Evolutionary conservation across 169 alveolate species (phyloP).

Genomic region (Ichthyophthirius multifiliis): DNA sequence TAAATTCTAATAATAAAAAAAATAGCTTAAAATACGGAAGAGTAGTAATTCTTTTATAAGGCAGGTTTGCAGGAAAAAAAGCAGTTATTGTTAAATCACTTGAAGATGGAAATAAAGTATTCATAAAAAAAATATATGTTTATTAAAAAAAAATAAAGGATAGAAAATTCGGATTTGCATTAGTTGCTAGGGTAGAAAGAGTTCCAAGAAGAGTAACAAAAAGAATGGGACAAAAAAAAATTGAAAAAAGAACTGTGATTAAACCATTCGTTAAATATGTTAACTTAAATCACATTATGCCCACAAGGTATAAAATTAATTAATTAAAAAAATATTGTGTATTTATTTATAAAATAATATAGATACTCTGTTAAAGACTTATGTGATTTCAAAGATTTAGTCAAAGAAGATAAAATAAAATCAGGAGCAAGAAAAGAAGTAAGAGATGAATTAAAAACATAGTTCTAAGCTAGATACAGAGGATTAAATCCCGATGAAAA

Average conservation of each 20-base stretch:
- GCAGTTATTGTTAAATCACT: constrained; percentile 94
- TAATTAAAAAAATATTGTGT: constrained; percentile 11
- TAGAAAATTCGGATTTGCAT: constrained; percentile 93
- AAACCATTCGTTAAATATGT: constrained; percentile 96
- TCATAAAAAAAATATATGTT: not conserved
- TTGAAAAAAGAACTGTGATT: constrained; percentile 91
- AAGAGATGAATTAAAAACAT: constrained; percentile 52
- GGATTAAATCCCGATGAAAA: constrained; percentile 44
- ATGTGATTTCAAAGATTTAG: constrained; percentile 44
- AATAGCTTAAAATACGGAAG: constrained; percentile 93
- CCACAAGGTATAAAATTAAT: constrained; percentile 91
- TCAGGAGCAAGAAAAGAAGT: constrained; percentile 29
- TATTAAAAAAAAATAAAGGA: constrained; percentile 49
- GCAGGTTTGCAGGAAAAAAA: constrained; percentile 99
- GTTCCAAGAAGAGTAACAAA: constrained; percentile 94
- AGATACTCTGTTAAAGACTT: constrained; percentile 46
- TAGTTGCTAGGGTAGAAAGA: constrained; percentile 97
- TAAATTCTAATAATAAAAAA: not conserved
- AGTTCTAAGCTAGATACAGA: constrained; percentile 55
- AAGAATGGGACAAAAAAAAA: constrained; percentile 92
- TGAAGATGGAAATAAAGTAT: constrained; percentile 91
- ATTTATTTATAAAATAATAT: not conserved
- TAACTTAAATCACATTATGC: constrained; percentile 98
- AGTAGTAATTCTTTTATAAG: constrained; percentile 95
- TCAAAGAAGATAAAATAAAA: constrained; percentile 42